phyloP scores from a whole-genome alignment of 1,284 basidiomycete genomes.

The Austroboletus niveus region DNA sequence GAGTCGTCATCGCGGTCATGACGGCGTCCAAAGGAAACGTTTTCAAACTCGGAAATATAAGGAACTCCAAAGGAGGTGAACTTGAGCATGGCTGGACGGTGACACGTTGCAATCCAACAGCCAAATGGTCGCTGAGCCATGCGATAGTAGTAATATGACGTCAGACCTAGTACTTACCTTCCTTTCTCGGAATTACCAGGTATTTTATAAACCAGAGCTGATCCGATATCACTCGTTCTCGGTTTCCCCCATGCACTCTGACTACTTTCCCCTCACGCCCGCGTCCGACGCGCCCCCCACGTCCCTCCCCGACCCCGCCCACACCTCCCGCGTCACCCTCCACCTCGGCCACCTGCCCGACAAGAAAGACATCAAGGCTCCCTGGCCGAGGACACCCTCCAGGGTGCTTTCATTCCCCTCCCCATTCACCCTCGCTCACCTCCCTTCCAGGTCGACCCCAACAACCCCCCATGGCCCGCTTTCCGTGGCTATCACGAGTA shows the following conservation, averaged over 20 bases:
- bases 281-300: background rate
- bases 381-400: slow-evolving; percentile 72
- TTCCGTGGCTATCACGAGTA: slow-evolving; percentile 96
- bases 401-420: slow-evolving; percentile 39
- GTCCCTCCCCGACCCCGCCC: background rate
- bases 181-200: slow-evolving; percentile 24
- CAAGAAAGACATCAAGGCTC: slow-evolving; percentile 64
- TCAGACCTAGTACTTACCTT: slow-evolving; percentile 23
- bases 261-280: slow-evolving; percentile 28
- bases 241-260: slow-evolving; percentile 16
- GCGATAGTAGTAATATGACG: slow-evolving; percentile 13
- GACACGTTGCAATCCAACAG: no score
- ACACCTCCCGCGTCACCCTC: slow-evolving; percentile 50
- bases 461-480: slow-evolving; percentile 97
- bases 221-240: slow-evolving; percentile 11
- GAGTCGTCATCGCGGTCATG: slow-evolving; percentile 26
- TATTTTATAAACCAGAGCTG: slow-evolving; percentile 9
- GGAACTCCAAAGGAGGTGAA: slow-evolving; percentile 42
- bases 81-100: slow-evolving; percentile 21
- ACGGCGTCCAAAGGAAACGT: slow-evolving; percentile 39
- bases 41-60: slow-evolving; percentile 41
- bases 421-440: background rate
- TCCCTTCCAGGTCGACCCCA: slow-evolving; percentile 67
- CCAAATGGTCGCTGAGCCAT: no score
- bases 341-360: slow-evolving; percentile 69